A percentile compares a stretch with the other conserved stretches of the same genome.
phyloP scores from a whole-genome alignment of 192 early-diverging fungal genomes.

The Radiomyces spectabilis region DNA sequence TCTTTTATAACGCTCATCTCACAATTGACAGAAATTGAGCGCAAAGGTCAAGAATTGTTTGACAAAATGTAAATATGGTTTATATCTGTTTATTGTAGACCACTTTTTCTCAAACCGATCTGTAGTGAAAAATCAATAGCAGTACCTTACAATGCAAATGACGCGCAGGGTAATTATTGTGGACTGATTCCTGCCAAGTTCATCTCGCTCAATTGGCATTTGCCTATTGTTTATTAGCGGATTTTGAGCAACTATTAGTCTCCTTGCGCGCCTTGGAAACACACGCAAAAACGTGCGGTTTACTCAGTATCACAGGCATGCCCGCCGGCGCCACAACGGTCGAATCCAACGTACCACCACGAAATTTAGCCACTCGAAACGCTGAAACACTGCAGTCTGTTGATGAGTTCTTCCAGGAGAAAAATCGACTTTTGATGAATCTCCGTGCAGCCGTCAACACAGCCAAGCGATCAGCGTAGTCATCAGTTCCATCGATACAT shows the following conservation, averaged over 20 bases:
- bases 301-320: conserved; percentile 17
- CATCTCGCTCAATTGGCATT: not conserved
- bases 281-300: conserved; percentile 16
- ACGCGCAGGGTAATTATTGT: conserved; percentile 5
- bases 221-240: conserved; percentile 6
- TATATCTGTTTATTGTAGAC: not conserved
- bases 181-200: not conserved
- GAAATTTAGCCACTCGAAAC: conserved; percentile 17
- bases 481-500: too few species aligned
- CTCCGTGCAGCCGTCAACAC: conserved; percentile 22
- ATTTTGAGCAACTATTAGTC: conserved; percentile 15
- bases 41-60: conserved; percentile 24
- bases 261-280: conserved; percentile 15
- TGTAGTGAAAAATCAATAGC: conserved; percentile 15
- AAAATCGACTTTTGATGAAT: conserved; percentile 19
- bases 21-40: conserved; percentile 23
- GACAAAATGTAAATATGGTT: conserved; percentile 19
- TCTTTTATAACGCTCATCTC: conserved; percentile 24
- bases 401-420: conserved; percentile 18
- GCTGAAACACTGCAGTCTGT: conserved; percentile 20
- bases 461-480: not conserved
- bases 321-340: not conserved
- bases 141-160: conserved; percentile 8
- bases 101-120: not conserved
- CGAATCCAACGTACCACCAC: not conserved